These are phyloP conservation scores for Picea glauca DNA, from an alignment of 75 land plant genomes.

Conservation along the genomic window DNA sequence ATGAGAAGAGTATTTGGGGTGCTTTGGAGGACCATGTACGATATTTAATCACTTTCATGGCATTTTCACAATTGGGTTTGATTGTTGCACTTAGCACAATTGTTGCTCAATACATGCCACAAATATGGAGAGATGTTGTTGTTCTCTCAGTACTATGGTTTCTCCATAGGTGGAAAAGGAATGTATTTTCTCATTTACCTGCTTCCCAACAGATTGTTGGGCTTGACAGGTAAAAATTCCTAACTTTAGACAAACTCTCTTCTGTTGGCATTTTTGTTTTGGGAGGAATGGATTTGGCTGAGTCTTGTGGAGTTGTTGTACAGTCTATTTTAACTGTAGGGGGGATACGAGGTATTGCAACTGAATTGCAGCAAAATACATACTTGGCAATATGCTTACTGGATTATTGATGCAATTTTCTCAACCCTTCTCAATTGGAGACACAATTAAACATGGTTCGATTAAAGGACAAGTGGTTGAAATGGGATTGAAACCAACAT, in stretches of 20 bases:
- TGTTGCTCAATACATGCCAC: conserved; percentile 52
- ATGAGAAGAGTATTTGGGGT: conserved; percentile 20
- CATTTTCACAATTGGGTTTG: neutral
- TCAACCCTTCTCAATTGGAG: no score
- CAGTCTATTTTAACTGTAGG: conserved; percentile 91
- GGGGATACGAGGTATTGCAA: conserved; percentile 76
- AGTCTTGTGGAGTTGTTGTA: conserved; percentile 86
- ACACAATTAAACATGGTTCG: no score
- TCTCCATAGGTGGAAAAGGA: no score
- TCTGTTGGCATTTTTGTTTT: conserved; percentile 63
- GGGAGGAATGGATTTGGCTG: conserved; percentile 80
- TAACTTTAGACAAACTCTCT: conserved; percentile 72
- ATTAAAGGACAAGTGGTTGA: no score
- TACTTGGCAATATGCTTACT: no score
- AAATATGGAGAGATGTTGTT: conserved; percentile 76
- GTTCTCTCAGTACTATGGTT: conserved; percentile 78
- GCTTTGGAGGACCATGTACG: conserved; percentile 85
- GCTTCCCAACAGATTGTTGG: conserved; percentile 22
- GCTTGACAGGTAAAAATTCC: neutral
- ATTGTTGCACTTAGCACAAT: conserved; percentile 75
- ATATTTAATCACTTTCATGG: conserved; percentile 18
- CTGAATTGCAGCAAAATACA: no score
- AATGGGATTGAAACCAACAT: no score
- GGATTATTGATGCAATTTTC: no score
- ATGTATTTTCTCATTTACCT: conserved; percentile 17